phyloP scores from a whole-genome alignment of 2,329 filamentous ascomycete genomes.

The Colletotrichum coccodes region DNA sequence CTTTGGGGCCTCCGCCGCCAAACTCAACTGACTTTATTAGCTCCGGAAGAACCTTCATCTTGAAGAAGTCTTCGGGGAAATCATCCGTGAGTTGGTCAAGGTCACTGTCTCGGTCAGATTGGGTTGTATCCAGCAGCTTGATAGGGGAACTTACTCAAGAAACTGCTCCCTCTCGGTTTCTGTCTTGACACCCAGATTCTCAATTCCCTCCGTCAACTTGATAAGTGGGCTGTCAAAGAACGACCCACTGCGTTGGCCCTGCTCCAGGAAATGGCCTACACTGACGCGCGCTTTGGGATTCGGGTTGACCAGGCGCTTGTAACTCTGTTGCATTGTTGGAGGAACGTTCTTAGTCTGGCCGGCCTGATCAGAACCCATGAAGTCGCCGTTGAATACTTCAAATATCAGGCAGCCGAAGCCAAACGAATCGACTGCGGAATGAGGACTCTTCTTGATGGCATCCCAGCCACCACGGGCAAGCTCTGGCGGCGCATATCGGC shows the following conservation, averaged over 20 bases:
- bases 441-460: slow-evolving; percentile 82
- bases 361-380: slow-evolving; percentile 79
- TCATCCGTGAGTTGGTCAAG: slow-evolving; percentile 89
- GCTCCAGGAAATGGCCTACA: slow-evolving; percentile 87
- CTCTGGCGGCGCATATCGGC: slow-evolving; percentile 87
- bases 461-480: slow-evolving; percentile 91
- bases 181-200: slow-evolving; percentile 89
- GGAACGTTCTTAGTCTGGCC: slow-evolving; percentile 89
- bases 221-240: slow-evolving; percentile 97
- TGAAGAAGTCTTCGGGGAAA: slow-evolving; percentile 98
- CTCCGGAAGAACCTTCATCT: slow-evolving; percentile 94
- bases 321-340: slow-evolving; percentile 87
- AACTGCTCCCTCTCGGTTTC: slow-evolving; percentile 87
- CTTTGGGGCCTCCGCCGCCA: slow-evolving; percentile 92
- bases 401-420: slow-evolving; percentile 85
- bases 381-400: slow-evolving; percentile 92
- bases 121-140: background rate
- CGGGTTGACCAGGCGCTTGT: slow-evolving; percentile 87
- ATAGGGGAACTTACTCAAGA: slow-evolving; percentile 64
- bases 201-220: slow-evolving; percentile 90
- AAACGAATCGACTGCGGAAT: slow-evolving; percentile 87
- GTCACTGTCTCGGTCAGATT: slow-evolving; percentile 61
- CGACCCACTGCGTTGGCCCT: slow-evolving; percentile 81
- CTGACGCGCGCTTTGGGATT: slow-evolving; percentile 91
- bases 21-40: slow-evolving; percentile 99